phyloP scores from a whole-genome alignment of 441 rosid genomes.

The Arabidopsis hybrid region DNA sequence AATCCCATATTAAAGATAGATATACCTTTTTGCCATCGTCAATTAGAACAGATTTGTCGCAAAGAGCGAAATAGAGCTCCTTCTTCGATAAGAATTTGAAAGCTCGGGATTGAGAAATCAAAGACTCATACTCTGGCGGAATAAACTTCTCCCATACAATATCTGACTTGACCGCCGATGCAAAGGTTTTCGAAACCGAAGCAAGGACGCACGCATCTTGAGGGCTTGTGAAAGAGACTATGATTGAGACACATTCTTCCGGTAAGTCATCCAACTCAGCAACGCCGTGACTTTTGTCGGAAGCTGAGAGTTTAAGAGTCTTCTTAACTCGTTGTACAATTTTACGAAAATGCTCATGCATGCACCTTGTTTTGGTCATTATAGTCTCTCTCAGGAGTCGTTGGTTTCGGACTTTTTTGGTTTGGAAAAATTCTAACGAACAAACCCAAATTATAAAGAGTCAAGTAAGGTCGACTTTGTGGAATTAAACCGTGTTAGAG shows the following conservation, averaged over 20 bases:
- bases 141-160: slow-evolving; percentile 67
- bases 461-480: not conserved
- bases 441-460: not conserved
- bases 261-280: not conserved
- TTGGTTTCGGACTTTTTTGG: not conserved
- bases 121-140: slow-evolving; percentile 48
- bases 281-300: not conserved
- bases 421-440: not conserved
- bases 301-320: not conserved
- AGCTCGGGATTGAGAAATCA: slow-evolving; percentile 35
- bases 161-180: slow-evolving; percentile 42
- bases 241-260: slow-evolving; percentile 5
- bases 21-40: slow-evolving; percentile 33
- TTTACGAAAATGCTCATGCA: not conserved
- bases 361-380: not conserved
- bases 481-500: not conserved
- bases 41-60: slow-evolving; percentile 29
- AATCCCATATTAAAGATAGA: not conserved
- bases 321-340: not conserved
- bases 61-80: slow-evolving; percentile 36
- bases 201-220: slow-evolving; percentile 53
- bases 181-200: slow-evolving; percentile 51
- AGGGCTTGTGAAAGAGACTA: slow-evolving; percentile 48
- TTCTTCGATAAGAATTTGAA: slow-evolving; percentile 35
- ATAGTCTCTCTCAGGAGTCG: not conserved